Percentiles rank a stretch among this genome's conserved stretches.
Evolutionary conservation across 306 rosid genomes (phyloP).

Genomic region (Psophocarpus tetragonolobus): DNA sequence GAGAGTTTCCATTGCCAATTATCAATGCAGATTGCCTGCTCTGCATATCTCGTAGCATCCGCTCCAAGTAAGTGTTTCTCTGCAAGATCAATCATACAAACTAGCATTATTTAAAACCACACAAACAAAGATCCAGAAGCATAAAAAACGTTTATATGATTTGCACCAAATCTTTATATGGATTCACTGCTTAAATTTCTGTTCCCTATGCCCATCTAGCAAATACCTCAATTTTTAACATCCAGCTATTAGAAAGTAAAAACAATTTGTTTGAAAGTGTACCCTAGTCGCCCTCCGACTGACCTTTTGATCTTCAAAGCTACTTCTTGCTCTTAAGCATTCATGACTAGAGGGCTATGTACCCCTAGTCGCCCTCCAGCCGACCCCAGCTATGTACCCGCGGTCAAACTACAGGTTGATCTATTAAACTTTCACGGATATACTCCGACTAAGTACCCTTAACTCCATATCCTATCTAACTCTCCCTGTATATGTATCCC

Average conservation of each 20-base stretch:
- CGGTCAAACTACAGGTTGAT: too few relatives aligned
- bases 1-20: slow-evolving; percentile 34
- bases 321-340: too few relatives aligned
- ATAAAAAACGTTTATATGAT: slow-evolving; percentile 19
- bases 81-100: slow-evolving; percentile 39
- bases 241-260: slow-evolving; percentile 2
- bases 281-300: too few relatives aligned
- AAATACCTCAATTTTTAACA: slow-evolving; percentile 13
- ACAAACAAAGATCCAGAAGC: not conserved
- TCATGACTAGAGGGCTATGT: too few relatives aligned
- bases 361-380: too few relatives aligned
- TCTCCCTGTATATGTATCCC: too few relatives aligned
- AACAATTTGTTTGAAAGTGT: not conserved
- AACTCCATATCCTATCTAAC: too few relatives aligned
- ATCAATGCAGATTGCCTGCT: slow-evolving; percentile 39
- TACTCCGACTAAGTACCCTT: too few relatives aligned
- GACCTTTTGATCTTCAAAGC: too few relatives aligned
- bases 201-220: slow-evolving; percentile 1
- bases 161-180: not conserved
- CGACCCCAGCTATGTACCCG: too few relatives aligned
- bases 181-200: not conserved
- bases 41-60: slow-evolving; percentile 48
- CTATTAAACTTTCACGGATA: too few relatives aligned
- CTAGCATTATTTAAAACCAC: slow-evolving; percentile 10
- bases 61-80: slow-evolving; percentile 71